A percentile compares a stretch with the other conserved stretches of the same genome.
These are phyloP conservation scores for Yarrowia divulgata DNA, from an alignment of 805 yeast species.

Conservation along the genomic window DNA sequence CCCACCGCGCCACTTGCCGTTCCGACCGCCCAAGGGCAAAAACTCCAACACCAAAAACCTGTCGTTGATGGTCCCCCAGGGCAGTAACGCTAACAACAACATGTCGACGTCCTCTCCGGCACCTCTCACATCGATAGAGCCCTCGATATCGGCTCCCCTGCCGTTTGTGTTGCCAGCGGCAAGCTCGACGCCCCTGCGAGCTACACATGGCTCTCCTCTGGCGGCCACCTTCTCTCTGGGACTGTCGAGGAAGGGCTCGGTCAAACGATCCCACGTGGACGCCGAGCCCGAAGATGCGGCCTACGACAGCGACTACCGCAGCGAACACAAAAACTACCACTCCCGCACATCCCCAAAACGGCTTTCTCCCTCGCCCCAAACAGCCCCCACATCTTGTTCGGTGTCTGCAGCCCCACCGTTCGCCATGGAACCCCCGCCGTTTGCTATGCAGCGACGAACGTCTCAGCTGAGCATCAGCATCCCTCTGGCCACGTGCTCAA, in stretches of 20 bases:
- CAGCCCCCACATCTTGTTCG: background rate
- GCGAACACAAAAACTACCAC: slow-evolving; percentile 34
- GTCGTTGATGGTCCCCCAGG: slow-evolving; percentile 20
- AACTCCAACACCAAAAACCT: slow-evolving; percentile 38
- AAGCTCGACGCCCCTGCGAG: slow-evolving; percentile 16
- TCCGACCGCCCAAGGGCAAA: slow-evolving; percentile 35
- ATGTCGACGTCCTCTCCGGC: background rate
- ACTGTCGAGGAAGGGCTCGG: slow-evolving; percentile 13
- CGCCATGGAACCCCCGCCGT: slow-evolving; percentile 24
- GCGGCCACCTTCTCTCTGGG: slow-evolving; percentile 9
- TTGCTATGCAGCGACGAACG: slow-evolving; percentile 22
- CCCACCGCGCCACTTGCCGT: slow-evolving; percentile 30
- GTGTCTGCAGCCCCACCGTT: background rate
- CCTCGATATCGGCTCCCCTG: slow-evolving; percentile 13
- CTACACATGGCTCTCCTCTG: background rate
- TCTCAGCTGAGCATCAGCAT: slow-evolving; percentile 31
- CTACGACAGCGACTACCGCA: slow-evolving; percentile 26
- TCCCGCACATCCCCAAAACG: slow-evolving; percentile 19
- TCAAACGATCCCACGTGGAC: slow-evolving; percentile 21
- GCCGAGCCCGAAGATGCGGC: slow-evolving; percentile 28
- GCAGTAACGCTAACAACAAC: background rate
- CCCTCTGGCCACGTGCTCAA: slow-evolving; percentile 14
- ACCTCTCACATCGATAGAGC: slow-evolving; percentile 14
- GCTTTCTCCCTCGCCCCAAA: background rate
- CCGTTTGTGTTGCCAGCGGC: slow-evolving; percentile 20